Percentiles rank a stretch among this genome's conserved stretches.
Evolutionary conservation across 2,329 filamentous ascomycete genomes (phyloP).

Genomic region (Fusarium scirpi): DNA sequence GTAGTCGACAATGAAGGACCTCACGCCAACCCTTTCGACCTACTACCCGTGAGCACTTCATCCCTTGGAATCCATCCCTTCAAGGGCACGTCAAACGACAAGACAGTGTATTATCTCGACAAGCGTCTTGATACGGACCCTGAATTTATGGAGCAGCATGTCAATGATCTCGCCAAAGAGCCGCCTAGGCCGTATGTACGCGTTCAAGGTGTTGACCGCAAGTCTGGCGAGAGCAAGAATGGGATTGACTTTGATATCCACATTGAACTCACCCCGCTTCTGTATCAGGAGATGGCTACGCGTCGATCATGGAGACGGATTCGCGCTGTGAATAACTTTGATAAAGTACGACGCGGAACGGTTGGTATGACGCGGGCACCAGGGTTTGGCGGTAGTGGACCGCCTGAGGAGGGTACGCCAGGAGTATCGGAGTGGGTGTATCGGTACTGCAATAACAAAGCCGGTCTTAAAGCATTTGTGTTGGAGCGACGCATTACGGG

Average conservation of each 20-base stretch:
- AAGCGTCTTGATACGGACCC: conserved; percentile 59
- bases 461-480: conserved; percentile 68
- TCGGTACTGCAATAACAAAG: conserved; percentile 70
- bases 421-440: conserved; percentile 73
- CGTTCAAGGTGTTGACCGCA: conserved; percentile 65
- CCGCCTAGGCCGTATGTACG: conserved; percentile 67
- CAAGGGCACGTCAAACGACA: conserved; percentile 50
- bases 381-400: conserved; percentile 51
- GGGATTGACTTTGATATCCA: conserved; percentile 70
- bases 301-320: conserved; percentile 58
- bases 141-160: conserved; percentile 57
- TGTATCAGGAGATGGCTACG: conserved; percentile 60
- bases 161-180: conserved; percentile 57
- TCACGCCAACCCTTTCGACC: conserved; percentile 26
- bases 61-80: conserved; percentile 45
- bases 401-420: conserved; percentile 49
- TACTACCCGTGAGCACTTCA: conserved; percentile 29
- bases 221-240: conserved; percentile 56
- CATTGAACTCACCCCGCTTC: conserved; percentile 69
- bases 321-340: conserved; percentile 67
- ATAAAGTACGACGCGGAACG: conserved; percentile 74
- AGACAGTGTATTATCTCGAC: conserved; percentile 59
- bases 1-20: conserved; percentile 37
- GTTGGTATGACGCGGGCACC: conserved; percentile 65
- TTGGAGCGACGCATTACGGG: conserved; percentile 67